A percentile compares a stretch with the other conserved stretches of the same genome.
Conservation (phyloP, 139 green algal genomes). For the Tetraselmis striata region DNA sequence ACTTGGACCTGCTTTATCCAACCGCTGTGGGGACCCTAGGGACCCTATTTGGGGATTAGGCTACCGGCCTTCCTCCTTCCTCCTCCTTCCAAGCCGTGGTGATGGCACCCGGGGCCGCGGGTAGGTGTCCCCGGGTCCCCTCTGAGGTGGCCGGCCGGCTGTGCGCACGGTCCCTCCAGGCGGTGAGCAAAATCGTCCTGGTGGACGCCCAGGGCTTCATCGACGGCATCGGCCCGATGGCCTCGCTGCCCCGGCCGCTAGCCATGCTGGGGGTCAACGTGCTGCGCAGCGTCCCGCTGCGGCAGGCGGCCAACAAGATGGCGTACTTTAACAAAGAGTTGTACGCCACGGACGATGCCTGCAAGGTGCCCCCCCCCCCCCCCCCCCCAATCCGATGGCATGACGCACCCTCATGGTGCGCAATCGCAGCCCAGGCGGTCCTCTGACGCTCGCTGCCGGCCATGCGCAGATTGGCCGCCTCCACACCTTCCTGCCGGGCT, state of each 20-base stretch:
- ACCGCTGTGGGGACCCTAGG: too few species aligned
- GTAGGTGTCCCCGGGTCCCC: too few species aligned
- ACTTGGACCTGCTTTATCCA: too few species aligned
- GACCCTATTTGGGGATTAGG: too few species aligned
- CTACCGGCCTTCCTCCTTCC: too few species aligned
- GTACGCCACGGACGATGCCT: slow-evolving; percentile 73
- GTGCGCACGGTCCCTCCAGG: slow-evolving; percentile 31
- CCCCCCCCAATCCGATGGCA: neutral
- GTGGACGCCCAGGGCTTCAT: slow-evolving; percentile 77
- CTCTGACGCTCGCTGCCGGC: too few species aligned
- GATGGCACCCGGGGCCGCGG: too few species aligned
- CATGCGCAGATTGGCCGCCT: slow-evolving; percentile 17
- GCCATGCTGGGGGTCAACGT: slow-evolving; percentile 57
- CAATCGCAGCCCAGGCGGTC: too few species aligned
- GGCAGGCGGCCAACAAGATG: slow-evolving; percentile 67
- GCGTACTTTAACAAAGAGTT: slow-evolving; percentile 69
- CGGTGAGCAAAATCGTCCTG: slow-evolving; percentile 68
- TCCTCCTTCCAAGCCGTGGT: too few species aligned
- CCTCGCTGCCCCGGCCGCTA: slow-evolving; percentile 51
- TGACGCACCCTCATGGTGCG: too few species aligned
- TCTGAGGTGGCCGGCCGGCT: too few species aligned
- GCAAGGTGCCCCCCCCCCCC: slow-evolving; percentile 9
- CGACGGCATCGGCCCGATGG: slow-evolving; percentile 76
- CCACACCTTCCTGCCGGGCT: slow-evolving; percentile 49
- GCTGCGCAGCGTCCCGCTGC: slow-evolving; percentile 56